Percentiles rank a stretch among this genome's conserved stretches.
These are phyloP conservation scores for Mycena rosella DNA, from an alignment of 768 basidiomycete species.

Conservation along the genomic window DNA sequence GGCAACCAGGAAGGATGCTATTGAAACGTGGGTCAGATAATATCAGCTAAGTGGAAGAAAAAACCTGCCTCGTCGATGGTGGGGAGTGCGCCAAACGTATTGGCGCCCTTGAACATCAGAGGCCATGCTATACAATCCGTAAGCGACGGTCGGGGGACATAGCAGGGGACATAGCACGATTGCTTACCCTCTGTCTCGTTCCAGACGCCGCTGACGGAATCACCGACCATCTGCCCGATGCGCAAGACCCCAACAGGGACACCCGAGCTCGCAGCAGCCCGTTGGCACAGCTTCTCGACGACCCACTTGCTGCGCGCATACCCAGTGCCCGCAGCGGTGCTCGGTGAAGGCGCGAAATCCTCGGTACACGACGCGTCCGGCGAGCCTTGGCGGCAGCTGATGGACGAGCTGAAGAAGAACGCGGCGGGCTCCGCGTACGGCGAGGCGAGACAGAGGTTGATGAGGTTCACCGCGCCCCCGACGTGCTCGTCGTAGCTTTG, in stretches of 20 bases:
- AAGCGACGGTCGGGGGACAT: constrained; percentile 10
- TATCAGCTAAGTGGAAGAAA: constrained; percentile 1
- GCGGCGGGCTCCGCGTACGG: constrained; percentile 46
- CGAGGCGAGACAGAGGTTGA: constrained; percentile 61
- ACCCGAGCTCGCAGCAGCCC: constrained; percentile 47
- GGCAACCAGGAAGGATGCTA: constrained; percentile 65
- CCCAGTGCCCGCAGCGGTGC: constrained; percentile 50
- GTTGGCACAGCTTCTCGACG: constrained; percentile 63
- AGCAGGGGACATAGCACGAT: not conserved
- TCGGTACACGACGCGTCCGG: constrained; percentile 47
- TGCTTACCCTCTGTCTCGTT: constrained; percentile 62
- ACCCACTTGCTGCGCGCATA: constrained; percentile 65
- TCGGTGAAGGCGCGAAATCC: constrained; percentile 49
- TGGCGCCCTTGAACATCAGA: constrained; percentile 59
- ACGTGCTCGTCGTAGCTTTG: constrained; percentile 57
- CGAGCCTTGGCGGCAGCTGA: constrained; percentile 52
- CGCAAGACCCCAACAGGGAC: constrained; percentile 54
- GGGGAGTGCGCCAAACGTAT: constrained; percentile 54
- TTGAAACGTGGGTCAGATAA: not conserved
- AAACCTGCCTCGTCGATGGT: constrained; percentile 44
- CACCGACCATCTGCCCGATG: constrained; percentile 71
- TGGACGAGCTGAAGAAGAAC: constrained; percentile 67
- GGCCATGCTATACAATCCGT: constrained; percentile 43
- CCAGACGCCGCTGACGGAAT: constrained; percentile 62
- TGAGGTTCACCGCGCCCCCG: constrained; percentile 62